Evolutionary conservation across 2,329 filamentous ascomycete genomes (phyloP).

Genomic region (Ophiocordyceps camponoti-rufipedis): DNA sequence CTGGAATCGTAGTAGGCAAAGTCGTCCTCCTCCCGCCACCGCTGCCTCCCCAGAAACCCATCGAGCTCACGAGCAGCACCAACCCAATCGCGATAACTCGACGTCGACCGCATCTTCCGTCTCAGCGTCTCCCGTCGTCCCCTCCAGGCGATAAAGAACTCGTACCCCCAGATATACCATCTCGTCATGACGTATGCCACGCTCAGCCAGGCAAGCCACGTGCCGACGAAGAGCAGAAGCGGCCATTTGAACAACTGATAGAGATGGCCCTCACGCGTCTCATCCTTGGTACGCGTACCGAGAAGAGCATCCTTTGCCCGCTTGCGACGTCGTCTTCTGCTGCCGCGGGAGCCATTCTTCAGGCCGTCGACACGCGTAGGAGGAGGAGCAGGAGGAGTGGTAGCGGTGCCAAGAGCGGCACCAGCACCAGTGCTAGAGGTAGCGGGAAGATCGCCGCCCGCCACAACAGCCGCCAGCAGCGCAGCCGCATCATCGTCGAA

Average conservation of each 20-base stretch:
- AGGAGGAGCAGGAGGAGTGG: slow-evolving; percentile 53
- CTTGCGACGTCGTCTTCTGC: slow-evolving; percentile 8
- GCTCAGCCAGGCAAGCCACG: slow-evolving; percentile 62
- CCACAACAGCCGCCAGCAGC: slow-evolving; percentile 19
- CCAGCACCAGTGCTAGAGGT: too few species aligned
- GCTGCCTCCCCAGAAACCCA: slow-evolving; percentile 58
- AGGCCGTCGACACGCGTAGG: slow-evolving; percentile 28
- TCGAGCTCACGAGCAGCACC: slow-evolving; percentile 64
- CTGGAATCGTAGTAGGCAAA: slow-evolving; percentile 78
- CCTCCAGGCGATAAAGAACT: slow-evolving; percentile 80
- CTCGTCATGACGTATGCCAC: slow-evolving; percentile 61
- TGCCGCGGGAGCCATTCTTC: not conserved
- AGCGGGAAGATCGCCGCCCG: slow-evolving; percentile 15
- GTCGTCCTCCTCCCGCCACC: slow-evolving; percentile 62
- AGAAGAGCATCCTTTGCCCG: slow-evolving; percentile 20
- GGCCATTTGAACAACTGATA: slow-evolving; percentile 89
- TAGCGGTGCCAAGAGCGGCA: slow-evolving; percentile 1
- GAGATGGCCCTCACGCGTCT: slow-evolving; percentile 84
- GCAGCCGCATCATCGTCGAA: slow-evolving; percentile 16
- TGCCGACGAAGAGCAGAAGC: slow-evolving; percentile 58
- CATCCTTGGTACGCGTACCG: slow-evolving; percentile 55
- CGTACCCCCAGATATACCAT: slow-evolving; percentile 81
- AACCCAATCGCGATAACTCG: slow-evolving; percentile 71
- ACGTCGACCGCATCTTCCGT: slow-evolving; percentile 50
- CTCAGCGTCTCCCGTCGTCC: slow-evolving; percentile 58